Base-by-base conservation (phyloP, 1,284 basidiomycete species). In the Rhodotorula sp. region DNA sequence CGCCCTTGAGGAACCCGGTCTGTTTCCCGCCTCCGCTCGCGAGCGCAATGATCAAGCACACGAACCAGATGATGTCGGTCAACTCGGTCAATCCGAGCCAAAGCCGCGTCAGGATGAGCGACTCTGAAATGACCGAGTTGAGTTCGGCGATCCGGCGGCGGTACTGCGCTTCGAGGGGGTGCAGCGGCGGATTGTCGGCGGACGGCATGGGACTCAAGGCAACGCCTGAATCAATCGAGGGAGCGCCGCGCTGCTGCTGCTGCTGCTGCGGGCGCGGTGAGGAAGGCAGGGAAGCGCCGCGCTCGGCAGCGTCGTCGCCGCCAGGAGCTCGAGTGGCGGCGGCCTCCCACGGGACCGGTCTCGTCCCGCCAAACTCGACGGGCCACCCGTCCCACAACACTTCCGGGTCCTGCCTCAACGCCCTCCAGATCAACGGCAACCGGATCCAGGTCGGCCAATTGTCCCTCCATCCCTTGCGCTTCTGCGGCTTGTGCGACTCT, bases 311-410 rank as follows among this genome's bases (percentile, higher is more conserved):
- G 14, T 52, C 52, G 4, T 57, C 57, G 34, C 68, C 74, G 39
- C 43, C 66, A 29, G 29, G 29, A 18, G 62, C 67, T 1, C 39
- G 60, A 31, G 2, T 58, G 29, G 29, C 29, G 26, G 51, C 58
- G 3, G 34, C 60, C 26, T 47, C 39, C 43, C 52, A 64, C 46
- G 52, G 20, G 5, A 62, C 10, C 10, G 39, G 43, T 23, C 62
- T 63, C 26, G 48, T 58, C n/a, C 75, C 75, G n/a, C 75, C 75
- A 60, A 76, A 76, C 49, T 71, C 72, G 4, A 29, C 46, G 4
- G 75, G 75, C 75, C 75, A 76, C 3, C 62, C 66, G 20, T 64
- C 54, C 52, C 58, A 70, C 23, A 74, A 48, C 5, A 48, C 29
- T 61, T 76, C 75, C 3, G 5, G 18, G 20, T 70, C 58, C 20